Evolutionary conservation across 2,329 filamentous ascomycete genomes (phyloP).

Genomic region (Colletotrichum eremochloae): DNA sequence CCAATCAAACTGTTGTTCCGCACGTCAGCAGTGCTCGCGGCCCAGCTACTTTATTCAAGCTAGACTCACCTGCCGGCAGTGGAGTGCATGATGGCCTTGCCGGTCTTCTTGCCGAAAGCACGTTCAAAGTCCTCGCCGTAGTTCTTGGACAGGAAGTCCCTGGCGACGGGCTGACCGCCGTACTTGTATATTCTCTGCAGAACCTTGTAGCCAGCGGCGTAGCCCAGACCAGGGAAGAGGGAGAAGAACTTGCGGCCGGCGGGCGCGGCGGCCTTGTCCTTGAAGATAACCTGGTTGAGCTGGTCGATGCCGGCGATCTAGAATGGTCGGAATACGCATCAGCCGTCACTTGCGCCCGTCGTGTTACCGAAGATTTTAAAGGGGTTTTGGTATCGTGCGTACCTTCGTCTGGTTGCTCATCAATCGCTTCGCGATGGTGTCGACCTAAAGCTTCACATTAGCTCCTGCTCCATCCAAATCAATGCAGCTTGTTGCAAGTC

Average conservation of each 20-base stretch:
- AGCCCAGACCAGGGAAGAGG: slow-evolving; percentile 95
- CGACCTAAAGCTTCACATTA: slow-evolving; percentile 72
- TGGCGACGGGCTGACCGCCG: slow-evolving; percentile 93
- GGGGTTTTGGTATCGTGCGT: slow-evolving; percentile 56
- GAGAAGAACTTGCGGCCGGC: slow-evolving; percentile 87
- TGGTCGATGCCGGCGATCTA: slow-evolving; percentile 58
- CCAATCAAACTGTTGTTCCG: slow-evolving; percentile 80
- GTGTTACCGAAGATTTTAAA: neutral
- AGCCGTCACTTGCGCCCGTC: slow-evolving; percentile 4
- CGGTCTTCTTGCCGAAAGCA: slow-evolving; percentile 95
- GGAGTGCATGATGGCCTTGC: slow-evolving; percentile 98
- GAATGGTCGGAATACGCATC: neutral
- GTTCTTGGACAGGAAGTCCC: slow-evolving; percentile 87
- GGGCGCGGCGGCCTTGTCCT: slow-evolving; percentile 82
- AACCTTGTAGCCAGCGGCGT: slow-evolving; percentile 98
- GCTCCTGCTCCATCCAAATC: neutral
- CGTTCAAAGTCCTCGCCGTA: slow-evolving; percentile 87
- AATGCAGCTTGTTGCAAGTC: slow-evolving; percentile 43
- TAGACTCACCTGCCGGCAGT: slow-evolving; percentile 83
- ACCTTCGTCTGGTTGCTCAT: slow-evolving; percentile 90
- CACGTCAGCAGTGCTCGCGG: neutral
- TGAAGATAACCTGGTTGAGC: slow-evolving; percentile 95
- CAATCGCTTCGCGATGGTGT: slow-evolving; percentile 97
- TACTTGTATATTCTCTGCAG: slow-evolving; percentile 99
- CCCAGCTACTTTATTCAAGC: slow-evolving; percentile 8